Conservation (phyloP, 2,329 filamentous ascomycete species). For the Exophiala sp. region DNA sequence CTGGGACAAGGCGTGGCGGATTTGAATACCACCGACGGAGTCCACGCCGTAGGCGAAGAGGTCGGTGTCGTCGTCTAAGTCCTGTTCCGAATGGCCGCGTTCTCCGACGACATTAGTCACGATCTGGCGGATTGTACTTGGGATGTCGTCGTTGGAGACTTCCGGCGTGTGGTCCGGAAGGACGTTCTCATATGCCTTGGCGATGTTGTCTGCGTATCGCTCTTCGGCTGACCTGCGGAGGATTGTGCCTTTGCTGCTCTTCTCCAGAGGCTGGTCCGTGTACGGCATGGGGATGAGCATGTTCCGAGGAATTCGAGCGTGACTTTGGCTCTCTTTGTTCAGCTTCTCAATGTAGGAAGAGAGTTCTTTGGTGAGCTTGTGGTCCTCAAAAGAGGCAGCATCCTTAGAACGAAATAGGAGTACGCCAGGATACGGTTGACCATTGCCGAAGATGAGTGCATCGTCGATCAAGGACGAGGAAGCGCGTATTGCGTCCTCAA, state of each 20-base stretch:
- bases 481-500: slow-evolving; percentile 54
- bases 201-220: slow-evolving; percentile 38
- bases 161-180: slow-evolving; percentile 18
- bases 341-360: slow-evolving; percentile 46
- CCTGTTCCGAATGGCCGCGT: background rate
- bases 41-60: slow-evolving; percentile 59
- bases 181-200: slow-evolving; percentile 37
- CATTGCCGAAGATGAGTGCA: slow-evolving; percentile 61
- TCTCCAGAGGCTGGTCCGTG: slow-evolving; percentile 42
- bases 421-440: slow-evolving; percentile 53
- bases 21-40: slow-evolving; percentile 56
- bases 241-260: slow-evolving; percentile 62
- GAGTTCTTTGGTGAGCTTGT: slow-evolving; percentile 41
- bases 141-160: slow-evolving; percentile 3
- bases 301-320: slow-evolving; percentile 48
- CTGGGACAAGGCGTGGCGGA: slow-evolving; percentile 31
- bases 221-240: slow-evolving; percentile 52
- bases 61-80: slow-evolving; percentile 43
- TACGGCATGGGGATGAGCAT: slow-evolving; percentile 51
- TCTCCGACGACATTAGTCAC: slow-evolving; percentile 1
- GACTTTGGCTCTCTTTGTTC: slow-evolving; percentile 49
- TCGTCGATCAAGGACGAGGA: slow-evolving; percentile 49
- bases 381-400: slow-evolving; percentile 31
- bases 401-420: slow-evolving; percentile 49
- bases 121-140: slow-evolving; percentile 4